phyloP scores from a whole-genome alignment of 208 protist genomes.

The Herpetomonas tarakana region DNA sequence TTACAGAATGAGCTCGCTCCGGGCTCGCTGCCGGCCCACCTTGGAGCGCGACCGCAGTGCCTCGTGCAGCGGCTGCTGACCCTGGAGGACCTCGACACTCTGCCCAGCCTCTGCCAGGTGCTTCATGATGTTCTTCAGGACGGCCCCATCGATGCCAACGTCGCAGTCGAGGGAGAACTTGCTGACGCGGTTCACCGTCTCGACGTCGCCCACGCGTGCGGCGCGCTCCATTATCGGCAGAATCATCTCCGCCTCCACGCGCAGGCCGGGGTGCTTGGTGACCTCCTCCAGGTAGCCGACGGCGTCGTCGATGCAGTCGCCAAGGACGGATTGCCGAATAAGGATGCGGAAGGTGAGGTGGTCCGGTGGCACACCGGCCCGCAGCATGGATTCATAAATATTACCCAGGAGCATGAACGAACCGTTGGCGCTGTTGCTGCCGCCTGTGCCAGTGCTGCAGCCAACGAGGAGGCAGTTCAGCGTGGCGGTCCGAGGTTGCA shows the following conservation, averaged over 20 bases:
- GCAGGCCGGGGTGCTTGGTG: constrained; percentile 45
- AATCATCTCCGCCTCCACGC: constrained; percentile 89
- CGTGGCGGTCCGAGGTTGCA: constrained; percentile 65
- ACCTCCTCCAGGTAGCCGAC: constrained; percentile 72
- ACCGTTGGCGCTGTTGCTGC: constrained; percentile 12
- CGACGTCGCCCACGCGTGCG: constrained; percentile 68
- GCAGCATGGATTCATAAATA: constrained; percentile 58
- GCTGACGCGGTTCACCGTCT: constrained; percentile 69
- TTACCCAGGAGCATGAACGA: constrained; percentile 58
- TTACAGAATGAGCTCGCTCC: constrained; percentile 52
- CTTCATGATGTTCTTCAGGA: constrained; percentile 63
- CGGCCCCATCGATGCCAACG: constrained; percentile 72
- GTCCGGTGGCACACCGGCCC: constrained; percentile 63
- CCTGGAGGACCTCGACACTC: constrained; percentile 63
- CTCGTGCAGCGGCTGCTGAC: constrained; percentile 76
- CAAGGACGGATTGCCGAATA: constrained; percentile 74
- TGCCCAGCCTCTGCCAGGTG: constrained; percentile 68
- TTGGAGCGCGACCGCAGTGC: constrained; percentile 77
- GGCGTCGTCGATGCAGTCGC: constrained; percentile 79
- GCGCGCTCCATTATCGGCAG: constrained; percentile 79
- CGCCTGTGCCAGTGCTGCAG: constrained; percentile 5
- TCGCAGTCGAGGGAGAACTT: constrained; percentile 82
- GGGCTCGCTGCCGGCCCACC: constrained; percentile 59
- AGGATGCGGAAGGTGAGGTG: constrained; percentile 71
- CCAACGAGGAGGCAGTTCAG: constrained; percentile 72